A percentile compares a stretch with the other conserved stretches of the same genome.
Conservation (phyloP, 2,329 filamentous ascomycete species). For the Botrytis cinerea region DNA sequence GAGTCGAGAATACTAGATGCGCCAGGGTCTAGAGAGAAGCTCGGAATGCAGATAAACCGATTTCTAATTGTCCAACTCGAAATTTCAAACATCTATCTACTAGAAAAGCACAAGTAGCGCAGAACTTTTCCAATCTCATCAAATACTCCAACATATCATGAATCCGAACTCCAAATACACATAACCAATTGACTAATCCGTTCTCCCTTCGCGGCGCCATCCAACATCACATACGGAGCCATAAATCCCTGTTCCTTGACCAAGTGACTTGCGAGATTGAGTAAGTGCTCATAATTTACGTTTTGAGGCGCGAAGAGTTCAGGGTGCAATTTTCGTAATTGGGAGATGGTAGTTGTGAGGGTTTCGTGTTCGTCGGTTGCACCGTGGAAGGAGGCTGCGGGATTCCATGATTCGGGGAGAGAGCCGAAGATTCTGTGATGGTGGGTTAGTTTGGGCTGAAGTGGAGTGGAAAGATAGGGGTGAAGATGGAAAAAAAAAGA, state of each 20-base stretch:
- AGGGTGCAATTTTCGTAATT: not conserved
- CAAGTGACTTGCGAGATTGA: constrained; percentile 33
- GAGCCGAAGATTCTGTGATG: not conserved
- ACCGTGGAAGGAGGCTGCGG: not conserved
- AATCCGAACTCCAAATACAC: constrained; percentile 8
- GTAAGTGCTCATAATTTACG: not conserved
- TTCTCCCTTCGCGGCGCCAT: constrained; percentile 4
- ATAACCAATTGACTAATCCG: constrained; percentile 20
- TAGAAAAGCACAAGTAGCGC: fast-evolving
- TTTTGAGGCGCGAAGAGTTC: constrained; percentile 7
- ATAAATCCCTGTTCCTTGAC: constrained; percentile 30
- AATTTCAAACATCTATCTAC: not conserved
- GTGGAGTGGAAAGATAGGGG: not conserved
- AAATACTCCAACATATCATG: too few relatives aligned
- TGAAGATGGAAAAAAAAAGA: not conserved
- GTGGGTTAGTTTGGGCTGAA: not conserved
- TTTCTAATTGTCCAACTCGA: too few relatives aligned
- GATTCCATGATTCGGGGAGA: not conserved
- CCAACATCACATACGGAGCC: constrained; percentile 23
- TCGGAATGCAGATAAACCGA: too few relatives aligned
- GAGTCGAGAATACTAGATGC: not conserved
- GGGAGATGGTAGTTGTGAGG: constrained; percentile 1
- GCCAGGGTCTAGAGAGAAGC: too few relatives aligned
- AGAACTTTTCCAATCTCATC: not conserved
- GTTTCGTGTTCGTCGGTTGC: constrained; percentile 4